phyloP scores from a whole-genome alignment of 1,139 yeast genomes.

The Kodamaea anthophila region DNA sequence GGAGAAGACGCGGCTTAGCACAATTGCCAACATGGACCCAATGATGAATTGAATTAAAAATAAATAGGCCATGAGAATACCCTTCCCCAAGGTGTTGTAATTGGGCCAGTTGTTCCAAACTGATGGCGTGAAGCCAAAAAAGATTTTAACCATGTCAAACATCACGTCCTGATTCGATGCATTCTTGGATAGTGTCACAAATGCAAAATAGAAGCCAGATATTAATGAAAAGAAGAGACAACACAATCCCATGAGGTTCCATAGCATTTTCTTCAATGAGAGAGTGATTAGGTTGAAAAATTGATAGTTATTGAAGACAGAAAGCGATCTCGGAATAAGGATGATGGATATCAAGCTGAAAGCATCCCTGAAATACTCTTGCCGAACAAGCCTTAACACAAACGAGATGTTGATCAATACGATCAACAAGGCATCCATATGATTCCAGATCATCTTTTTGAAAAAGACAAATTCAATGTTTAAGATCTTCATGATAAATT shows the following conservation, averaged over 20 bases:
- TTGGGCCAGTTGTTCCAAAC: slow-evolving; percentile 58
- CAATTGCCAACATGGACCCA: slow-evolving; percentile 54
- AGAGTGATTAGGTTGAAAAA: slow-evolving; percentile 49
- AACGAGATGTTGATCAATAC: slow-evolving; percentile 27
- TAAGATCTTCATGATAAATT: slow-evolving; percentile 32
- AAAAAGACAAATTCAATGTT: slow-evolving; percentile 38
- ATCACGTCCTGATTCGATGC: slow-evolving; percentile 40
- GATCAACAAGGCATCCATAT: slow-evolving; percentile 31
- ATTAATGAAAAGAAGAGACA: slow-evolving; percentile 47
- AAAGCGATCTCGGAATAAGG: slow-evolving; percentile 48
- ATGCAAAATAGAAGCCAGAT: slow-evolving; percentile 54
- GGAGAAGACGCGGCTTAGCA: slow-evolving; percentile 42
- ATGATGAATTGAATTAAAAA: slow-evolving; percentile 55
- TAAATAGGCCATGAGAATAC: slow-evolving; percentile 46
- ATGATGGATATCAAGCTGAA: slow-evolving; percentile 47
- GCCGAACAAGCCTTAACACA: slow-evolving; percentile 14
- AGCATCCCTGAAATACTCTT: slow-evolving; percentile 17
- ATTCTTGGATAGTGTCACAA: slow-evolving; percentile 45
- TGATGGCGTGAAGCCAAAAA: slow-evolving; percentile 60
- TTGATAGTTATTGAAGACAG: slow-evolving; percentile 49
- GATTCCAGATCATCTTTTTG: slow-evolving; percentile 38
- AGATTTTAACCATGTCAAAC: slow-evolving; percentile 48
- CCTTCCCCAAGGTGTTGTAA: slow-evolving; percentile 45
- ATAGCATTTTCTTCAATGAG: slow-evolving; percentile 49
- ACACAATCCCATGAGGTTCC: slow-evolving; percentile 49